Base-by-base conservation (phyloP, 176 grass and related monocot species). In the Oryza australiensis region DNA sequence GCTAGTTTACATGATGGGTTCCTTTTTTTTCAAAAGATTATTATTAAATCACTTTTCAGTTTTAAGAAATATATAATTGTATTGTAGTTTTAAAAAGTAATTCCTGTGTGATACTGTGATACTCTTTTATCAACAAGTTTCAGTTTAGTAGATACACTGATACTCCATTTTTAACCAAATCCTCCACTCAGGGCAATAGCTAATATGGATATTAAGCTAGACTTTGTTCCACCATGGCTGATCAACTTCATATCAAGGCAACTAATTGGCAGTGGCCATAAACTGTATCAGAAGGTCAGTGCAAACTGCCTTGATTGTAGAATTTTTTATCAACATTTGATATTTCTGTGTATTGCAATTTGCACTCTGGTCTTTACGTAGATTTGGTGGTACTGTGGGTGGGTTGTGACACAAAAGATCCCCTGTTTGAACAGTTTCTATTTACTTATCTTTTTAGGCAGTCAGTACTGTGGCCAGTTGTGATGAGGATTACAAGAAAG, bases 171-270 rank as follows among this genome's bases (percentile, higher is more conserved):
- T 30, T 46, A 24, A 80, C 32, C 45, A 43, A 72, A 85, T 66
- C 26, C 57, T 68, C 66, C 34, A 27, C 93, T 85, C 88, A 98
- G 96, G 96, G 83, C 67, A 85, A 86, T 93, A 81, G 88, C 88
- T 85, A 98, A 95, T 95, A 81, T 95, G 93, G 96, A 98, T 84
- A 90, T 98, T 76, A 98, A 98, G 60, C 66, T 98, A 77, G 96
- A 98, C 74, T 98, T 98, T 57, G 92, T 95, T 45, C 96, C 96
- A 76, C 92, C 96, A 71, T 91, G 82, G 62, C 59, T 99, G 60
- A 99, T 99, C 84, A 99, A 99, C 81, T 99, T 99, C 78, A 81
- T 95, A 26, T 92, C 96, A 87, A 95, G 96, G 60, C 96, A 99
- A 46, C 82, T 99, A 70, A 87, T 99, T 42, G 96, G 86, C 70